Evolutionary conservation across 352 stramenopile genomes (phyloP), one percentile per base, ranked within the genome.

Genomic region (Globisporangium paroecandrum): DNA sequence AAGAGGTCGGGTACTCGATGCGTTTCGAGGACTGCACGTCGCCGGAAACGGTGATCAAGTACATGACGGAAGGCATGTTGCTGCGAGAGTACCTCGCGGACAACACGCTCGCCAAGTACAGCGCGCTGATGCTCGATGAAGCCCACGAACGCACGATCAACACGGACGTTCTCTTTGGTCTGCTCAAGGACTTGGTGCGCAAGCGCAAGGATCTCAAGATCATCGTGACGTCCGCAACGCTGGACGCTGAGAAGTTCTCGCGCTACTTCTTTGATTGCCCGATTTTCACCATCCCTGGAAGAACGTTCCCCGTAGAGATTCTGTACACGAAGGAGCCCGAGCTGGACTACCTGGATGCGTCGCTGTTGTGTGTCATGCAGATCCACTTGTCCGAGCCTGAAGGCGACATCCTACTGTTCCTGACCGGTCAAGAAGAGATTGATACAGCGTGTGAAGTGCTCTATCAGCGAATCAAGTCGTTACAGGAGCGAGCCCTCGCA

Each of bases 61-160:
- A 99, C 79, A 99, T 99, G 97, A 99, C 97, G 1, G 98, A 99
- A 82, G 98, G 98, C 80, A 99, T 99, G 97, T 77, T 99, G 1
- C 90, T 99, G 80, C 90, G 98, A 70, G 98, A 99, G 77, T 99
- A 99, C 75, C 82, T 99, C 15, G 94, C 95, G 5, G 98, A 99
- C 81, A 86, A 95, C 32, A 89, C 97, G 58, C 79, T 99, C 24
- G 94, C 85, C n/a, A 90, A 97, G 64, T 98, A 98, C 74, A 89
- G 83, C 25, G 94, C 93, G 4, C 71, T 99, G 43, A 99, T 99
- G 72, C 97, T 99, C 46, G 98, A 96, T 73, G 98, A 99, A 86
- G 98, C 98, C 0, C 98, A 99, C 78, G 98, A 99, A 76, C 82
- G 98, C 6, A 98, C 87, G 54, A 90, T 99, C 38, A 98, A 99